A percentile compares a stretch with the other conserved stretches of the same genome.
These are phyloP conservation scores for Coemansia sp. DNA, from an alignment of 192 early-diverging fungal species.

Conservation along the genomic window DNA sequence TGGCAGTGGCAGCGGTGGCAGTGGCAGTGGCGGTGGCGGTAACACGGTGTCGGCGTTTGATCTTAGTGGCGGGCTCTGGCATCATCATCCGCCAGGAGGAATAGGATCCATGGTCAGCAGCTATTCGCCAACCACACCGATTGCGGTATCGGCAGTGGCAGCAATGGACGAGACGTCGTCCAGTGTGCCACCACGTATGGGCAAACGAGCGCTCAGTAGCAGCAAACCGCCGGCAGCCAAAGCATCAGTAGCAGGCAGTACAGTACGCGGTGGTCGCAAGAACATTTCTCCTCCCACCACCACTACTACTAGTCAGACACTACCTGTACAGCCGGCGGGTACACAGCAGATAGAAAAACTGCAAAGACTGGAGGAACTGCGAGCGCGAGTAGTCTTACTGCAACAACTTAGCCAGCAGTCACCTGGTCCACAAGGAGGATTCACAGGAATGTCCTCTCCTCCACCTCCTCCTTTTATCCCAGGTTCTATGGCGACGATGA, in stretches of 20 bases:
- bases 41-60: conserved; percentile 1
- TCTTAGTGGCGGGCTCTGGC: conserved; percentile 27
- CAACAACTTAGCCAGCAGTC: conserved; percentile 38
- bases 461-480: too few relatives aligned
- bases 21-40: too few relatives aligned
- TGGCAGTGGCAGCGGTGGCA: too few relatives aligned
- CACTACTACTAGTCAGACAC: too few relatives aligned
- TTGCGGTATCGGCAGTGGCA: too few relatives aligned
- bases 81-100: not conserved
- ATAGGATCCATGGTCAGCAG: too few relatives aligned
- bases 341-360: conserved; percentile 38
- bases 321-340: conserved; percentile 2
- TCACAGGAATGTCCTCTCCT: too few relatives aligned
- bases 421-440: not conserved
- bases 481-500: too few relatives aligned
- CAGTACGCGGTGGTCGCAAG: not conserved
- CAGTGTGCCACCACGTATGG: not conserved
- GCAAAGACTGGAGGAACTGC: conserved; percentile 50
- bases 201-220: conserved; percentile 1
- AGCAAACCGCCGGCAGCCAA: too few relatives aligned
- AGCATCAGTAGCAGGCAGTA: not conserved
- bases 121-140: too few relatives aligned
- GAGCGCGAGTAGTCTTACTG: conserved; percentile 37
- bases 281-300: not conserved
- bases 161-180: not conserved